Percentiles rank a stretch among this genome's conserved stretches.
These are phyloP conservation scores for Claviceps sp. DNA, from an alignment of 2,329 filamentous ascomycete species.

Conservation along the genomic window DNA sequence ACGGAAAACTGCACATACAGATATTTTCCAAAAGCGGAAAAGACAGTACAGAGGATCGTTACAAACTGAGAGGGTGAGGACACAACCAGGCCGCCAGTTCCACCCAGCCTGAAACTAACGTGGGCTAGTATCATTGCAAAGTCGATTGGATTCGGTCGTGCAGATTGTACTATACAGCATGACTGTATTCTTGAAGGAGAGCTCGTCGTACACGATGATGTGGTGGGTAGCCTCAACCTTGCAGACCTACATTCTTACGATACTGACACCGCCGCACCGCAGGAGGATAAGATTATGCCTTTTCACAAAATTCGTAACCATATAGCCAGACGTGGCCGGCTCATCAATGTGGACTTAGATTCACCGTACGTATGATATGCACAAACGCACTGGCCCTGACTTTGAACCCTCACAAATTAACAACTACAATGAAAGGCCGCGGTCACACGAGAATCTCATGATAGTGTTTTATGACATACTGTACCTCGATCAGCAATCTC, in stretches of 20 bases:
- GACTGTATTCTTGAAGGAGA: slow-evolving; percentile 77
- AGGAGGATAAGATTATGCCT: slow-evolving; percentile 50
- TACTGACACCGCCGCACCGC: slow-evolving; percentile 14
- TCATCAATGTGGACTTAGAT: slow-evolving; percentile 54
- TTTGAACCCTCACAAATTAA: neutral
- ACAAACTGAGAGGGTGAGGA: slow-evolving; percentile 40
- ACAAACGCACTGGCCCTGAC: neutral
- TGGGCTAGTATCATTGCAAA: slow-evolving; percentile 39
- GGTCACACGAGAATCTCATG: slow-evolving; percentile 43
- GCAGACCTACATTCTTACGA: neutral
- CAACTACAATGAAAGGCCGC: slow-evolving; percentile 21
- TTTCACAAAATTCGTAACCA: slow-evolving; percentile 79
- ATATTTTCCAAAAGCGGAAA: slow-evolving; percentile 92
- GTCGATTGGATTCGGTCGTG: slow-evolving; percentile 47
- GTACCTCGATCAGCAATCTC: slow-evolving; percentile 38
- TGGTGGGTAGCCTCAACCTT: slow-evolving; percentile 19
- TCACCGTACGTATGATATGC: slow-evolving; percentile 39
- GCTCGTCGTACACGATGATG: slow-evolving; percentile 62
- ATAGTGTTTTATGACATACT: slow-evolving; percentile 48
- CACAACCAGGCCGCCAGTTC: too few species aligned
- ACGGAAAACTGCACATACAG: slow-evolving; percentile 43
- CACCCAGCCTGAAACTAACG: slow-evolving; percentile 6
- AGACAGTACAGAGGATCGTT: slow-evolving; percentile 65
- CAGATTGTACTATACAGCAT: slow-evolving; percentile 43
- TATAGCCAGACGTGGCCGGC: slow-evolving; percentile 57